These are phyloP conservation scores for Talaromyces sp. DNA, from an alignment of 2,329 filamentous ascomycete species.

Conservation along the genomic window DNA sequence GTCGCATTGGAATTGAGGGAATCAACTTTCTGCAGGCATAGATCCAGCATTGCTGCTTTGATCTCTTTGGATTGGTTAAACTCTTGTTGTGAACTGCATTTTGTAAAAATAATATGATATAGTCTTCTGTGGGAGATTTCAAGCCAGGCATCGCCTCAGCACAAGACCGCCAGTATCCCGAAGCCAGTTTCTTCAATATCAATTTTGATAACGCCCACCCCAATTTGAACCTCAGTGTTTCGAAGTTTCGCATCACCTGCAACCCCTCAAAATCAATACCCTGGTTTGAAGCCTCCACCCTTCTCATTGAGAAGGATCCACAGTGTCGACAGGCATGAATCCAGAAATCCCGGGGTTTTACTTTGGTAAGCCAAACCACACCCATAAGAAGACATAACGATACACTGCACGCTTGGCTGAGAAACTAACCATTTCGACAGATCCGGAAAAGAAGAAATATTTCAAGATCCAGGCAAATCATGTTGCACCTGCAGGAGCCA, in stretches of 20 bases:
- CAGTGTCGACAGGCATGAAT: slow-evolving; percentile 22
- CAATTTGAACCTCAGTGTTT: too few species aligned
- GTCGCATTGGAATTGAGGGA: not conserved
- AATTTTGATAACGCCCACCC: too few species aligned
- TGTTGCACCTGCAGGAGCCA: slow-evolving; percentile 53
- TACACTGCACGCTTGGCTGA: not conserved
- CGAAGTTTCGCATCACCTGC: too few species aligned
- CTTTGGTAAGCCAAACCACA: slow-evolving; percentile 29
- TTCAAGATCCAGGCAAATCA: slow-evolving; percentile 65
- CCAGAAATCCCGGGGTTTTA: slow-evolving; percentile 39
- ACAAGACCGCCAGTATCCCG: too few species aligned
- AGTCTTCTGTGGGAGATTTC: too few species aligned
- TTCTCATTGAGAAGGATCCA: not conserved
- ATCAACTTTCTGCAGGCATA: not conserved
- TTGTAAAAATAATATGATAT: too few species aligned
- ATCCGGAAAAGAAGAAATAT: slow-evolving; percentile 63
- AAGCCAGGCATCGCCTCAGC: too few species aligned
- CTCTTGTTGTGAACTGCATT: too few species aligned
- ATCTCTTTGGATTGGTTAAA: too few species aligned
- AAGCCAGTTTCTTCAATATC: too few species aligned
- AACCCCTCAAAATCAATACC: too few species aligned
- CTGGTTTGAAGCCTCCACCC: not conserved
- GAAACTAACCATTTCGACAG: slow-evolving; percentile 23
- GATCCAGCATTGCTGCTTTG: too few species aligned
- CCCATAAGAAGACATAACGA: not conserved